Evolutionary conservation across 768 basidiomycete genomes (phyloP).

Genomic region (Psilocybe tampanensis): DNA sequence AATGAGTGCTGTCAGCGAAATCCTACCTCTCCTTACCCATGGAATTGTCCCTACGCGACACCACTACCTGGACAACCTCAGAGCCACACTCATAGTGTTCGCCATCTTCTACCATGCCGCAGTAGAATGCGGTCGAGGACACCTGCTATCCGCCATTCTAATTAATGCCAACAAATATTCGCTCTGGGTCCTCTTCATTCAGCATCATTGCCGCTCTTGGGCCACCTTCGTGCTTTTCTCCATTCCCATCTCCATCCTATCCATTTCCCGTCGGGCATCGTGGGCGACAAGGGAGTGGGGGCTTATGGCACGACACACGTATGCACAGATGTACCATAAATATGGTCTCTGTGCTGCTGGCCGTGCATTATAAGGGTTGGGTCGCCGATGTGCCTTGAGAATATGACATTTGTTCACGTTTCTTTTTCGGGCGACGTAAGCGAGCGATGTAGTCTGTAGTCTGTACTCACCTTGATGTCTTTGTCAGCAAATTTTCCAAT

Average conservation of each 20-base stretch:
- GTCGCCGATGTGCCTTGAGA: neutral
- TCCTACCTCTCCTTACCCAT: constrained; percentile 4
- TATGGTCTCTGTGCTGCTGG: constrained; percentile 21
- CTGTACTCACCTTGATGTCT: too few relatives aligned
- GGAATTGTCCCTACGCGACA: neutral
- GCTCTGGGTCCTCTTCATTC: constrained; percentile 27
- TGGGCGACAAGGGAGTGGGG: constrained; percentile 19
- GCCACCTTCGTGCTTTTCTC: constrained; percentile 17
- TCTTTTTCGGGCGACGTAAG: too few relatives aligned
- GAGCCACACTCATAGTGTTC: constrained; percentile 21
- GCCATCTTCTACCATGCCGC: constrained; percentile 25
- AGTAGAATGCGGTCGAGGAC: constrained; percentile 10
- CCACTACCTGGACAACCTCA: constrained; percentile 28
- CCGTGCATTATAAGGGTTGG: neutral
- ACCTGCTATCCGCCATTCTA: constrained; percentile 4
- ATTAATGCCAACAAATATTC: constrained; percentile 17
- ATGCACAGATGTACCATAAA: constrained; percentile 21
- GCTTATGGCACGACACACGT: constrained; percentile 18
- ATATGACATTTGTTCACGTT: too few relatives aligned
- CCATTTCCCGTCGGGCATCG: constrained; percentile 14
- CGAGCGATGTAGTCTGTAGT: too few relatives aligned
- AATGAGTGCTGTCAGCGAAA: too few relatives aligned
- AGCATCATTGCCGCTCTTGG: too few relatives aligned
- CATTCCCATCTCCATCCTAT: constrained; percentile 16
- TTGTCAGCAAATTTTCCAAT: too few relatives aligned